Evolutionary conservation across 148 eudicot genomes (phyloP), one percentile per base, ranked within the genome.

Genomic region (Silene latifolia): DNA sequence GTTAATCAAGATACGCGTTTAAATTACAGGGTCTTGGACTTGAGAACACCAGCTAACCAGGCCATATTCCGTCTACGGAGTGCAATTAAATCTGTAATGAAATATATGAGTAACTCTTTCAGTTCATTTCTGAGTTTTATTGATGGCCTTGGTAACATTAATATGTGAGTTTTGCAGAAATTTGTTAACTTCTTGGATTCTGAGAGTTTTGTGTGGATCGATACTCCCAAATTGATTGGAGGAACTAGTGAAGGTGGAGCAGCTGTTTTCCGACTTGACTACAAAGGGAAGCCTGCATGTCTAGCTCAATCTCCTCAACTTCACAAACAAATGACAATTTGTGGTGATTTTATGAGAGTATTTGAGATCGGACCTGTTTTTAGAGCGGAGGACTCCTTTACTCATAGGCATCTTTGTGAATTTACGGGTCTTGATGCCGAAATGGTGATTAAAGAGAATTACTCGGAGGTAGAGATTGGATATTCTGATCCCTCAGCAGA

Each of bases 211-310:
- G 78, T 80, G 44, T 88, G 88, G 62, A 89, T 94, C 64, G 89
- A 88, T 78, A 94, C 97, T 17, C 98, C 98, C 44, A 94, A 94
- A 77, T 72, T 94, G 76, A 94, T 90, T 20, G 91, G 85, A 56
- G 97, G 98, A 69, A 86, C 98, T 56, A 94, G 98, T 84, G 98
- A 94, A 80, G 98, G 98, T 54, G 97, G 98, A 63, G 87, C 98
- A 76, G 97, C 98, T 29, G 93, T 94, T 71, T 94, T 91, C 72
- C 86, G 81, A 79, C 88, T 94, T 74, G 89, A 88, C 68, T 94
- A 94, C 88, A 94, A 89, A 82, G 97, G 96, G 54, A 82, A 74
- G 77, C 93, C 98, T 83, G 98, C 98, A 60, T 94, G 98, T 77
- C 83, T 94, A 70, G 96, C 98, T 54, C 98, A 94, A 80, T 94